Evolutionary conservation across 2,329 filamentous ascomycete genomes (phyloP), one percentile per base, ranked within the genome.

Genomic region (Decorospora gaudefroyi): DNA sequence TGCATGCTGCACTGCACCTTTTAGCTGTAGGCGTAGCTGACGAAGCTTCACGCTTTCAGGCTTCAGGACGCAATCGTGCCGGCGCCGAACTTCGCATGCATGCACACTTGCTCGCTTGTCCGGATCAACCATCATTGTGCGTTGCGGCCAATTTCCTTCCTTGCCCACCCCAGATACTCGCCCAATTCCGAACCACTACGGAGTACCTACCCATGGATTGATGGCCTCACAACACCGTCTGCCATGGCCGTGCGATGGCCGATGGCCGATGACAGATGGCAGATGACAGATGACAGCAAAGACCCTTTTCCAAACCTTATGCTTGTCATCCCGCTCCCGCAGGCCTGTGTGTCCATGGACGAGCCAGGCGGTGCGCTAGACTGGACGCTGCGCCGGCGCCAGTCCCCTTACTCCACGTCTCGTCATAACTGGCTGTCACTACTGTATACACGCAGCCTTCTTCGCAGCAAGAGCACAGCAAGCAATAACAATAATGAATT

Each of bases 321-420:
- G 67, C 65, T 58, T 59, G 67, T 68, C 67, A 68, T 65, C 59
- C 59, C 59, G 59, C 61, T 69, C 66, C 64, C 66, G 65, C 63
- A 61, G 53, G 57, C 57, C 58, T 62, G 51, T 57, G 54, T 60
- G 46, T 47, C 42, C 43, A 54, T n/a, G n/a, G n/a, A n/a, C n/a
- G 49, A 53, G 49, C 49, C 55, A 54, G 45, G 55, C 55, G 57
- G 26, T 49, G 52, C 59, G 44, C 60, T 59, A 62, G 50, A 51
- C 49, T 57, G 57, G 54, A 53, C 42, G 38, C 54, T 53, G 59
- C 51, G 49, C n/a, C 51, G 41, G 37, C 48, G 53, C 55, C 56
- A 58, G 42, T 41, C 55, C 50, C 47, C 44, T 54, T 50, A 35
- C 45, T 56, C 42, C 49, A 45, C 46, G 29, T 53, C 57, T 61